Base-by-base conservation (phyloP, 2,329 filamentous ascomycete genomes). In the Pseudogymnoascus sp. region DNA sequence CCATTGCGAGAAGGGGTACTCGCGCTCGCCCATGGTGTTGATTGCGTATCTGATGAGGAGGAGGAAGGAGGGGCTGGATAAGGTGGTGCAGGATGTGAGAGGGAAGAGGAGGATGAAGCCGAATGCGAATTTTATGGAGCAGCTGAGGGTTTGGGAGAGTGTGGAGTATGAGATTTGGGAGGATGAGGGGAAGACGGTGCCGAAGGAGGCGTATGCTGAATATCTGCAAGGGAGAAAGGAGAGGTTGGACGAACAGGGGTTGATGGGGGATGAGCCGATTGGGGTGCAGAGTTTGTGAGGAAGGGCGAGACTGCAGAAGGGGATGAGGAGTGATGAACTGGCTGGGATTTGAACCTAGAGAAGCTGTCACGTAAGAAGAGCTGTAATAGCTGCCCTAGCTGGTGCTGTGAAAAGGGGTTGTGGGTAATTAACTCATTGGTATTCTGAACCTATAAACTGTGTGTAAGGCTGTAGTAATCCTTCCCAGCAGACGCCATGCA, bases 71-170 rank as follows among this genome's bases (percentile, higher is more conserved):
- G 53, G 42, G 6, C 46, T 68, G 2, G 63, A 68, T 38, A 50
- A 50, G 7, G 65, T 65, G n/a, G 59, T 74, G 38, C 65, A 35
- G 17, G 38, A 19, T 19, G 38, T 42, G 38, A 19, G 9, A 9
- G 17, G 38, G 7, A 11, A 21, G 38, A 67, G 71, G 21, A 64
- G 62, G 31, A 66, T 73, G 21, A 68, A 67, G 56, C 72, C 71
- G 9, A 71, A 68, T 31, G 59, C 61, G n/a, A 74, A 70, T 63
- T 75, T 75, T 62, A 65, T 71, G 37, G 71, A 69, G 46, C 73
- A 75, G 64, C 67, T 75, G 23, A 62, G 62, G 19, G 68, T 75
- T n/a, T 75, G 72, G 73, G 70, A 69, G 46, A 68, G 69, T 13
- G 67, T 72, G 4, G 65, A 63, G 17, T 74, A 74, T 56, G 29